phyloP scores from a whole-genome alignment of 2,329 filamentous ascomycete genomes.

The Ceratocystis ficicola region DNA sequence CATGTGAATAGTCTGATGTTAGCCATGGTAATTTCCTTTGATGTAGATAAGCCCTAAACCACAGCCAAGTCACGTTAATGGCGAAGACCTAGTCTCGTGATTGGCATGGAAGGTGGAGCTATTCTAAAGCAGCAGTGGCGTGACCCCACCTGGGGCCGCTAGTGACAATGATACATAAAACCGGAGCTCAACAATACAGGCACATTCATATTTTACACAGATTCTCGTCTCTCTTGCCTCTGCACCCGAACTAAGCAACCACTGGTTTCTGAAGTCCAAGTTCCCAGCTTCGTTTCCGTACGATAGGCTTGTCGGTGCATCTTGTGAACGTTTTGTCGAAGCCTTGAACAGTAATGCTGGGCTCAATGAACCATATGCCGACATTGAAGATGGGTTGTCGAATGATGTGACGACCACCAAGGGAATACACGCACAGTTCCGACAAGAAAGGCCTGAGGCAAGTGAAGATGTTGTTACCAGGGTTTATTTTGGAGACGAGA shows the following conservation, averaged over 20 bases:
- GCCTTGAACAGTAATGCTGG: constrained; percentile 34
- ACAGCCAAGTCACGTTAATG: too few relatives aligned
- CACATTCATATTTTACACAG: neutral
- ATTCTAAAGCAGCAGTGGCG: too few relatives aligned
- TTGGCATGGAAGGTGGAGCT: too few relatives aligned
- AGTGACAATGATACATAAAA: too few relatives aligned
- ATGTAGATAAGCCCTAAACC: too few relatives aligned
- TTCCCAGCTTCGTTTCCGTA: constrained; percentile 32
- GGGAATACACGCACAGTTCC: neutral
- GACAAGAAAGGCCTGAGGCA: neutral
- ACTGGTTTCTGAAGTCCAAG: constrained; percentile 33
- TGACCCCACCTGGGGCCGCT: too few relatives aligned
- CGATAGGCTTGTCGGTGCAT: constrained; percentile 21
- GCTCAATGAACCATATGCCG: constrained; percentile 29
- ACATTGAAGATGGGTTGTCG: constrained; percentile 31
- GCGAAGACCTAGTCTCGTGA: too few relatives aligned
- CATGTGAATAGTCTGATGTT: too few relatives aligned
- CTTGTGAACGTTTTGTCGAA: constrained; percentile 28
- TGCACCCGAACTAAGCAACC: neutral
- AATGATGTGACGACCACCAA: neutral
- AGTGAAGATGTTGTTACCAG: neutral
- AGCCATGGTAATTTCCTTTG: too few relatives aligned
- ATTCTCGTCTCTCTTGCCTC: neutral
- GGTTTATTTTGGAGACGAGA: too few relatives aligned
- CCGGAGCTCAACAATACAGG: too few relatives aligned